Evolutionary conservation across 148 eudicot genomes (phyloP), one percentile per base, ranked within the genome.

Genomic region (Dianthus caryophyllus): DNA sequence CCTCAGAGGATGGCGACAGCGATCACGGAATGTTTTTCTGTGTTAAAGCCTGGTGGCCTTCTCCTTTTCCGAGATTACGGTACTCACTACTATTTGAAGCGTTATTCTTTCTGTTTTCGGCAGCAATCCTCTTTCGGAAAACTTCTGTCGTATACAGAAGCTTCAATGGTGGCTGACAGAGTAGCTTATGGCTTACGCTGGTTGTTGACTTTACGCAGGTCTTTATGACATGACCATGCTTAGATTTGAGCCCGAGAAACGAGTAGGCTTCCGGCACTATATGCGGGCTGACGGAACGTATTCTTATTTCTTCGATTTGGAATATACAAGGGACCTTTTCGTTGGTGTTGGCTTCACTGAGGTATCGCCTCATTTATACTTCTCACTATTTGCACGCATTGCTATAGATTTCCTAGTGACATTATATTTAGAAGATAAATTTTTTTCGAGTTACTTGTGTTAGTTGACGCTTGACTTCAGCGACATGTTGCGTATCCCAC

Each of bases 161-260:
- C 27, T 43, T 48, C n/a, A n/a, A n/a, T 9, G 9, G 39, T 49
- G 22, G 25, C 48, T 25, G 56, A n/a, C 1, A 41, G 13, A 6
- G 5, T 61, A 30, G 55, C 47, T 64, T 43, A 73, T 70, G 65
- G 55, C 47, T 64, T 43, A 73, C 67, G 65, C 46, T 52, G 22
- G 1, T 6, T 71, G 2, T 15, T 49, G 48, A 38, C 65, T 30
- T 50, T 73, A 55, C 57, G 66, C 87, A 94, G 98, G 97, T 30
- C 88, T 90, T 56, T 94, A 88, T 81, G 99, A 94, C 80, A 94
- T 90, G 99, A 94, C 93, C 44, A 90, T 94, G 99, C 90, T 94
- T 67, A 84, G 99, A 61, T 94, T 90, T 76, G 85, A 82, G 64
- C 84, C 85, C n/a, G 85, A 83, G 41, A 85, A 86, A 77, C 82